Base-by-base conservation (phyloP, 139 green algal genomes). In the Chlorella sorokiniana region DNA sequence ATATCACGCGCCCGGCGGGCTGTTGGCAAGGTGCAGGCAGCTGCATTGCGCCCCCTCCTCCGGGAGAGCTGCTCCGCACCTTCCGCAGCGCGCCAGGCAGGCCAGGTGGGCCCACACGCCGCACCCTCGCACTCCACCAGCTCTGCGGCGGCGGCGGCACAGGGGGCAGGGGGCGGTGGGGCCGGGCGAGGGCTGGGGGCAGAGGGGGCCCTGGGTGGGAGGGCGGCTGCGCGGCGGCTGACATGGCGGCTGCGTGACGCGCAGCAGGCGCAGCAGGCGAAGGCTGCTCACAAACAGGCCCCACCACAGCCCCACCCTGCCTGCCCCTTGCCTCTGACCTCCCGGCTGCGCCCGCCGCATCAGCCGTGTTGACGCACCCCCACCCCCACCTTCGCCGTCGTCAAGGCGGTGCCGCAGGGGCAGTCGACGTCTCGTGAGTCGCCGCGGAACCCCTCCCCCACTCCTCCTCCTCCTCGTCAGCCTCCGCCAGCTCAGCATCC, bases 401-500 rank as follows among this genome's bases (percentile, higher is more conserved):
- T 79, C 72, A 27, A 79, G 0, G 33, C 35, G 14, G 51, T 52
- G 31, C 72, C 72, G 23, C 72, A 79, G 33, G 51, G 16, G 37
- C 72, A 79, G 35, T 79, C 72, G 33, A 79, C 72, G 14, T 79
- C 72, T 14, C 35, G 72, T 35, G 48, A 35, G 35, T 79, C 72
- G 35, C 51, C 51, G 22, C 38, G 40, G 45, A 68, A 20, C 72
- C 51, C 22, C 72, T 51, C 72, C 68, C 51, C 72, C 72, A 79
- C 72, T 79, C 72, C 33, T 79, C 72, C 72, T 79, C 72, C 10
- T 61, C 72, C 72, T 79, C 52, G 72, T 79, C 72, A 35, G 72
- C 72, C 52, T 79, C 72, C 35, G 72, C 72, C 72, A 79, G 38
- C 48, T 63, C 48, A 31, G 72, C 72, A 68, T 79, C 72, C 33